Evolutionary conservation across 176 grass and related monocot species (phyloP).

Genomic region (maize (Zea mays)): Zm-B73-REFERENCE-NAM-5.0 NC_050102.1:87779001-87779500

Average conservation of each 20-base stretch:
- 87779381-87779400: conserved; percentile 36
- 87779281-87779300: conserved; percentile 50
- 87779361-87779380: conserved; percentile 69
- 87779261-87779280: conserved; percentile 59
- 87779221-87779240: neutral
- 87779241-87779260: conserved; percentile 44
- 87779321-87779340: conserved; percentile 55
- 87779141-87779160: too few relatives aligned
- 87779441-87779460: neutral
- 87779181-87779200: too few relatives aligned
- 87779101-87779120: too few relatives aligned
- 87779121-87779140: too few relatives aligned
- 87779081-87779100: too few relatives aligned
- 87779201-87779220: conserved; percentile 26
- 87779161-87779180: too few relatives aligned
- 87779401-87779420: neutral
- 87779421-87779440: neutral
- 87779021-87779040: too few relatives aligned
- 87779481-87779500: neutral
- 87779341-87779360: conserved; percentile 64
- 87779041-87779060: too few relatives aligned
- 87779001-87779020: too few relatives aligned
- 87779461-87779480: neutral
- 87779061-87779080: too few relatives aligned
- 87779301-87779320: conserved; percentile 64